Base-by-base conservation (phyloP, 805 yeast species). In the Yamadazyma sp. region DNA sequence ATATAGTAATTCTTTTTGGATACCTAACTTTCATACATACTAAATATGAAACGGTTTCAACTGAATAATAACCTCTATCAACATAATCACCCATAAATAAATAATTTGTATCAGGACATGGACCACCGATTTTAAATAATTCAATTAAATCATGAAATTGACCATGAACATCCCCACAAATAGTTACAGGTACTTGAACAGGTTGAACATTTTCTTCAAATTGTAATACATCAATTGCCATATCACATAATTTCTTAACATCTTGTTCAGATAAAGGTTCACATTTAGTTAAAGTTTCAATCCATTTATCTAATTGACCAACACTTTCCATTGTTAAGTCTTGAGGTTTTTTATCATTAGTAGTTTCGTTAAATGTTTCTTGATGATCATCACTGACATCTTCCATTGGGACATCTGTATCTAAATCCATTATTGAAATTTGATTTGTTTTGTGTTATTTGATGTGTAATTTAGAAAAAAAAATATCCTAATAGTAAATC, bases 151-250 rank as follows among this genome's bases (percentile, higher is more conserved):
- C 97, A 58, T 89, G 96, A 59, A 88, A 89, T 61, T 88, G 97
- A 26, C 97, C 97, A 57, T 88, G 97, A 36, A 88, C 91, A 62
- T 88, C 97, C 48, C 97, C 97, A 69, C 97, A 91, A 46, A 89
- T 88, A 13, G 98, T 91, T 23, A 93, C 98, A 4, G 98, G 98
- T 7, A 88, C 91, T 44, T 78, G 79, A 30, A 91, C 96, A 1
- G 96, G 96, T 65, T 91, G 96, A 33, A 91, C 96, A 56, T 93
- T 91, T 50, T 86, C 89, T 66, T 89, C 97, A 49, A 80, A 82
- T 58, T 86, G 94, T 51, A 89, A 67, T 22, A 88, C 93, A 48
- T 89, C 96, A 40, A 83, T 80, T 16, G 95, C 96, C 93, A 86
- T 84, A 45, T 80, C 83, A 55, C 97, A 88, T 44, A 88, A 66